Evolutionary conservation across 352 stramenopile genomes (phyloP), one percentile per base, ranked within the genome.

Genomic region (Pythium oligandrum): DNA sequence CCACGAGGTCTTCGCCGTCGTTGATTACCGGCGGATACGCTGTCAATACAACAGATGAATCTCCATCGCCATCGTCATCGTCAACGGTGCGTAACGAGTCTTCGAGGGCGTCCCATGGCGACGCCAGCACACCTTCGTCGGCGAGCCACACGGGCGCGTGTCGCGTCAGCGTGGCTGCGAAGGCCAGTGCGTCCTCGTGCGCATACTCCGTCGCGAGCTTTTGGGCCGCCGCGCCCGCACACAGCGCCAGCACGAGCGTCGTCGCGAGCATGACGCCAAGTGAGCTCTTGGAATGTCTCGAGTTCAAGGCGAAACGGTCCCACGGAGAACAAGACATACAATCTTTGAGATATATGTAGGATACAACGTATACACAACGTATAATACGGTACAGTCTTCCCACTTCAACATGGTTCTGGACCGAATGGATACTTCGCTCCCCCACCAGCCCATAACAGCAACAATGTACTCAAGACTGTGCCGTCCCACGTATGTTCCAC

Each of bases 1-100:
- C 64, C 32, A 93, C 77, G 38, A 93, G 66, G 50, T 93, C 83
- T 51, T 83, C 74, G 3, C 80, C 83, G 45, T 89, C 71, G 11
- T 61, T 64, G 17, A 93, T 34, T n/a, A 70, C 57, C 17, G 69
- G 36, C 3, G 80, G 78, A 11, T 52, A 75, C 4, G 77, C 77
- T 40, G 55, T 75, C 34, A 90, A 42, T 30, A 3, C 33, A 35
- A 3, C 42, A 48, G 12, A 6, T 12, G 36, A 7, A n/a, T 47
- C 38, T 17, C 12, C 47, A 44, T 54, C 44, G 34, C 44, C 11
- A 6, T 32, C 2, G n/a, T 37, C 32, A 8, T 37, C 5, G 0
- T 6, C 34, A 4, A 53, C 17, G 17, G 17, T 26, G 17, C 17
- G 17, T 26, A 26, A 26, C 17, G 17, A 26, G 17, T 26, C 17